Evolutionary conservation across 495 filamentous ascomycete species (phyloP), one percentile per base, ranked within the genome.

Genomic region (Aspergillus taichungensis): DNA sequence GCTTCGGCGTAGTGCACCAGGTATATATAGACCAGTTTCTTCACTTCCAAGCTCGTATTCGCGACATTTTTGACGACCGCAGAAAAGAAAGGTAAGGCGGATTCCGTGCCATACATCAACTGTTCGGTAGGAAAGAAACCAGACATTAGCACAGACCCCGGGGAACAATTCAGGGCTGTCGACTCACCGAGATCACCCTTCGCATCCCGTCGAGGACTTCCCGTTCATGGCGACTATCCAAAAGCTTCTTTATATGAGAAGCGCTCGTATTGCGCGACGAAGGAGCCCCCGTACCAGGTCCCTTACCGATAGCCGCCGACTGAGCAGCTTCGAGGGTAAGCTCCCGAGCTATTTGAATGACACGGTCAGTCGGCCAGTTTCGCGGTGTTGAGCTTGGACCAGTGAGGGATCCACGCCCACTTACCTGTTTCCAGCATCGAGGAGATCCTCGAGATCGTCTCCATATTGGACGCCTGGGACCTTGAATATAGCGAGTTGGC

Each of bases 1-100:
- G 84, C 78, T 60, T 96, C 92, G 56, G 92, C 91, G 78, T 97
- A 88, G 58, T 89, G 85, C 48, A 96, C 82, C 46, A 98, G 80
- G 63, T 94, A 96, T 60, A 95, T 94, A 72, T 97, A 96, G 45
- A 98, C 92, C 37, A 98, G 78, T 60, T 96, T 97, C 66, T 95
- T 94, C 55, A 96, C 87, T 61, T 94, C 88, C 57, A 95, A 73
- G 53, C 83, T 90, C 27, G 90, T 80, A 30, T 83, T 94, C 18
- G 91, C 88, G 18, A 94, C 87, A 54, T 96, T 96, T 69, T 98
- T 98, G 57, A 98, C 87, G 43, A 97, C 84, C 14, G 87, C 83
- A 8, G 92, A 90, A 64, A 98, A 97, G 70, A 88, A 91, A 11
- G 83, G 76, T 8, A 92, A 77, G 50, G 87, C 88, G 36, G 85